Base-by-base conservation (phyloP, 176 grass and related monocot genomes). In the Oryza glaberrima region DNA sequence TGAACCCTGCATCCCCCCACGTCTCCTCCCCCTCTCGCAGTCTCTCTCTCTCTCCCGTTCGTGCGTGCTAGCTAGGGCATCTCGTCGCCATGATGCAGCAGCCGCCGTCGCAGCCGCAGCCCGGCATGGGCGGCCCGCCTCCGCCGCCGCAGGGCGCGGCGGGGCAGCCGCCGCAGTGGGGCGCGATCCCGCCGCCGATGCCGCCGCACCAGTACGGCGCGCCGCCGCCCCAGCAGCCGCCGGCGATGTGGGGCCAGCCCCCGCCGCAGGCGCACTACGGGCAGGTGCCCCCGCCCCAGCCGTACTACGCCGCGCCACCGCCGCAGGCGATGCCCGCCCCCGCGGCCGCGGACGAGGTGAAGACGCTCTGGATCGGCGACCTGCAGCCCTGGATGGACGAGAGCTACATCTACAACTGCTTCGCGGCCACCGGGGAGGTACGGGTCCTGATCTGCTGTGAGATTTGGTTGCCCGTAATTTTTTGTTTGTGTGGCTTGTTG, bases 301-400 rank as follows among this genome's bases (percentile, higher is more conserved):
- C 76, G 69, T 95, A 98, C 68, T 94, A 92, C 66, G 82, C 83
- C 58, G 82, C 86, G 1, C 84, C 54, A 0, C 54, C 86, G 2
- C 86, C 73, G 7, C 83, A 43, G 1, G 46, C 44, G 11, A 69
- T 36, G 2, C 14, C 85, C 44, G 86, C 84, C 8, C 73, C 91
- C 26, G 75, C 66, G 9, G 85, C 72, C 11, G 25, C 81, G 58
- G 96, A 98, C n/a, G 96, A 95, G 89, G 86, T 90, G 36, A 87
- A 85, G 75, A 98, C 96, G 78, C 91, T 98, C 80, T 98, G 95
- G 95, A 98, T 98, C 75, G 95, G 95, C 34, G 93, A 95, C 75
- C 87, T 98, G 67, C 96, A 95, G 83, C 92, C 90, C 73, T 98
- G 96, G 96, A 98, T 98, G 96, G 96, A 98, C 47, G 96, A 98